Evolutionary conservation across 2,329 filamentous ascomycete species (phyloP).

Genomic region (Xylariaceae sp.): DNA sequence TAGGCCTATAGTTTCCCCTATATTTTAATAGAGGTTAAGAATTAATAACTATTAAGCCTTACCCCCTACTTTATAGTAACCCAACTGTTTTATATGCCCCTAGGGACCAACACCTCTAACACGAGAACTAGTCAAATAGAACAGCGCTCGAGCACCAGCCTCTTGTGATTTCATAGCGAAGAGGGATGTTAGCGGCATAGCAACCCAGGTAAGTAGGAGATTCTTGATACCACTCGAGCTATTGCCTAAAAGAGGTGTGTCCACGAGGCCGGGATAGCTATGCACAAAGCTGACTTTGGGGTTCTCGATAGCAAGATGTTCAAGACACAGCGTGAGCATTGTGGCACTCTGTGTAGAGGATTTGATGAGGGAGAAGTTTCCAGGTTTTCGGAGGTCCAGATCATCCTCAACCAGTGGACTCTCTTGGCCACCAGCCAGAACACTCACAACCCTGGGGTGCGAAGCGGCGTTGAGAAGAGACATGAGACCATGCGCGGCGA

Average conservation of each 20-base stretch:
- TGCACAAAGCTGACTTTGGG: constrained; percentile 35
- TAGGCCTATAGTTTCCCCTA: too few species aligned
- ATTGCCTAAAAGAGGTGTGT: neutral
- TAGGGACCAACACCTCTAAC: too few species aligned
- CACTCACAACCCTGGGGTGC: constrained; percentile 44
- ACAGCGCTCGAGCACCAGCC: constrained; percentile 3
- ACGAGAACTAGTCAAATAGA: constrained; percentile 2
- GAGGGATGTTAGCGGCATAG: neutral
- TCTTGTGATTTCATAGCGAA: constrained; percentile 3
- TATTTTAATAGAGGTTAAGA: too few species aligned
- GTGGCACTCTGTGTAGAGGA: constrained; percentile 41
- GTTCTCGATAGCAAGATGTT: constrained; percentile 41
- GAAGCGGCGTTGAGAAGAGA: constrained; percentile 38
- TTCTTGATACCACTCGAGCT: neutral
- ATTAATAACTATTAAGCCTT: too few species aligned
- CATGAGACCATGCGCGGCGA: constrained; percentile 47
- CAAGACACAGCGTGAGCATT: constrained; percentile 45
- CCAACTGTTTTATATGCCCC: too few species aligned
- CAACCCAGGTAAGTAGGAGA: neutral
- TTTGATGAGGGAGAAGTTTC: constrained; percentile 29
- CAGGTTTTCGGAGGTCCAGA: constrained; percentile 37
- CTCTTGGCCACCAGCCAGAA: constrained; percentile 49
- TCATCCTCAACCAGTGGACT: constrained; percentile 41
- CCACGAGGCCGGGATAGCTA: constrained; percentile 30
- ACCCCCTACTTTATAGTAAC: too few species aligned